Base-by-base conservation (phyloP, 2,329 filamentous ascomycete genomes). In the Esteya vermicola region DNA sequence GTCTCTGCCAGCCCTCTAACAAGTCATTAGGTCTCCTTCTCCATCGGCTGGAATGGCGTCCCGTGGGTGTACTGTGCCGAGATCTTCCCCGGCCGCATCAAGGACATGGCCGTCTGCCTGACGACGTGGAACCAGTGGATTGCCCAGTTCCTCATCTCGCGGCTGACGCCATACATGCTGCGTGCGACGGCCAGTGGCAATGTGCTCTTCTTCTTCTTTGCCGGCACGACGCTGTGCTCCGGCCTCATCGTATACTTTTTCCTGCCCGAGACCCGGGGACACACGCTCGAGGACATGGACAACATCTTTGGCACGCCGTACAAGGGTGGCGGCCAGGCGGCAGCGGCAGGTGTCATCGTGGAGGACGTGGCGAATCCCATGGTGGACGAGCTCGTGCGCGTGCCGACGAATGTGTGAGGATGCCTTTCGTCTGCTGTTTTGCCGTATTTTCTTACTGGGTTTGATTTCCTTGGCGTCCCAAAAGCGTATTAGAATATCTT, bases 31-130 rank as follows among this genome's bases (percentile, higher is more conserved):
- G 55, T 63, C 23, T 57, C 64, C 37, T 53, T 56, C 46, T 59
- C 51, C 12, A 54, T 61, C 6, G 62, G 58, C 2, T 53, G 52
- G 52, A 47, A 49, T 32, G 48, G 48, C 2, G 51, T 51, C 28
- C 52, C 52, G 14, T 53, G 48, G 47, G 46, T 53, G 20, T 43
- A 45, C 32, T 43, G 47, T 10, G 49, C 51, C 4, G 50, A 51
- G 38, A 48, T 51, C 18, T 52, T 55, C 31, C 51, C 52, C 6
- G 46, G 46, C n/a, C 43, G 43, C 30, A 50, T 55, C 23, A 51
- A 53, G 4, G 51, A 52, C 9, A 38, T 51, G 28, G 50, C 52
- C 35, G 35, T 55, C 22, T 43, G 45, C 33, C 44, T 54, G 19
- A 51, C 50, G 0, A 54, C 50, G 12, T 51, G 49, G 38, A 45